Conservation (phyloP, 805 yeast genomes). For the Nakazawaea peltata region DNA sequence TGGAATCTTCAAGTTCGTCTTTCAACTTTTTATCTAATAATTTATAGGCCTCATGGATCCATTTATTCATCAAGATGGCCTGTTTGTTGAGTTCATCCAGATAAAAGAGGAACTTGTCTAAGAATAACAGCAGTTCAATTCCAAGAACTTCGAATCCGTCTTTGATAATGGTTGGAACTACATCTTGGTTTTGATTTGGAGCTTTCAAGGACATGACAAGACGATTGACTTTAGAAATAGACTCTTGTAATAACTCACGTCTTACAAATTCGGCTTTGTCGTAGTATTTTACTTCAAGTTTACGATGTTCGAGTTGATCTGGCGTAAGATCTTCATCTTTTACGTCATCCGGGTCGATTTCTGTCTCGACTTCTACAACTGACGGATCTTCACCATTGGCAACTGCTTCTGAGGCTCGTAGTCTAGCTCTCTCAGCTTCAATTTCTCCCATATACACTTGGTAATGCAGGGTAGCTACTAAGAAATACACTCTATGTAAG, state of each 20-base stretch:
- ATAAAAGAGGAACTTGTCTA: slow-evolving; percentile 18
- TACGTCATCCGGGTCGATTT: slow-evolving; percentile 10
- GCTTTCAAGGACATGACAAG: not conserved
- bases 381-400: too few species aligned
- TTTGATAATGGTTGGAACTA: not conserved
- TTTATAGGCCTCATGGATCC: slow-evolving; percentile 36
- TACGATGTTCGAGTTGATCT: slow-evolving; percentile 25
- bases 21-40: slow-evolving; percentile 41
- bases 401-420: slow-evolving; percentile 17
- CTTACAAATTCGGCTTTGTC: slow-evolving; percentile 56
- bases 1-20: slow-evolving; percentile 14
- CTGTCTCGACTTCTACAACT: slow-evolving; percentile 14
- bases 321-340: slow-evolving; percentile 16
- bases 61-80: slow-evolving; percentile 38
- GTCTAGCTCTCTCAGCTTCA: slow-evolving; percentile 19
- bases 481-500: slow-evolving; percentile 71
- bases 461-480: slow-evolving; percentile 66
- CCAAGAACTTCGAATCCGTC: slow-evolving; percentile 8
- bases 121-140: slow-evolving; percentile 15
- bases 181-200: not conserved
- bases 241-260: slow-evolving; percentile 37
- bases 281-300: slow-evolving; percentile 45
- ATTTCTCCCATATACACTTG: slow-evolving; percentile 34
- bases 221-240: slow-evolving; percentile 27
- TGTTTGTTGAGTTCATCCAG: slow-evolving; percentile 40